Base-by-base conservation (phyloP, 2,329 filamentous ascomycete genomes). In the Aspergillus luchuensis region DNA sequence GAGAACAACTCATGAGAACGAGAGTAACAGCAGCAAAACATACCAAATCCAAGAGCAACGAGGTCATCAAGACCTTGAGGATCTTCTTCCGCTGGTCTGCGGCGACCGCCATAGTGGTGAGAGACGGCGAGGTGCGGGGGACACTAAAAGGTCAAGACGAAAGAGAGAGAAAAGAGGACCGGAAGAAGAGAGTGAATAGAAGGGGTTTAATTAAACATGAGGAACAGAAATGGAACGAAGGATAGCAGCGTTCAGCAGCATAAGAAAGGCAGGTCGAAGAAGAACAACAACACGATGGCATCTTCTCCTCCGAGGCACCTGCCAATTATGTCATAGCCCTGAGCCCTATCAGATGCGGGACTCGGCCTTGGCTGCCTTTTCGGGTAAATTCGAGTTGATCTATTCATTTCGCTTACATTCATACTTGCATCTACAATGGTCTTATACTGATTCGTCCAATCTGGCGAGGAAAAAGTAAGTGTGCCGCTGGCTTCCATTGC, bases 41-140 rank as follows among this genome's bases (percentile, higher is more conserved):
- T 85, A 97, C 94, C 78, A 98, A 79, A 76, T 98, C 94, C 11
- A 98, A 84, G 15, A 98, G 84, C 43, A 98, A 83, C 57, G 94
- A 97, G 63, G 95, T 83, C 77, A 97, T 93, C 64, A 98, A 86
- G 69, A 98, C 92, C 71, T 85, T 89, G 64, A 98, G 82, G 66
- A 97, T 92, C 79, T 84, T 89, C 79, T 91, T 96, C 63, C 93
- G 87, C 75, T 82, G 76, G 57, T 78, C 72, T 57, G 76, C 72
- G 59, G 74, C 69, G 54, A 76, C 65, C 53, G 74, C 69, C 77
- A 78, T 79, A 56, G 48, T 45, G 15, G 39, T 28, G 28, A 10
- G 39, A 10, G 28, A 55, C 13, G 63, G 56, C 56, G 39, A n/a
- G 47, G 15, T 41, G 21, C 53, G 33, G 17, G 17, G 7, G 5